Base-by-base conservation (phyloP, 2,329 filamentous ascomycete species). In the Aspergillus aculeatus region DNA sequence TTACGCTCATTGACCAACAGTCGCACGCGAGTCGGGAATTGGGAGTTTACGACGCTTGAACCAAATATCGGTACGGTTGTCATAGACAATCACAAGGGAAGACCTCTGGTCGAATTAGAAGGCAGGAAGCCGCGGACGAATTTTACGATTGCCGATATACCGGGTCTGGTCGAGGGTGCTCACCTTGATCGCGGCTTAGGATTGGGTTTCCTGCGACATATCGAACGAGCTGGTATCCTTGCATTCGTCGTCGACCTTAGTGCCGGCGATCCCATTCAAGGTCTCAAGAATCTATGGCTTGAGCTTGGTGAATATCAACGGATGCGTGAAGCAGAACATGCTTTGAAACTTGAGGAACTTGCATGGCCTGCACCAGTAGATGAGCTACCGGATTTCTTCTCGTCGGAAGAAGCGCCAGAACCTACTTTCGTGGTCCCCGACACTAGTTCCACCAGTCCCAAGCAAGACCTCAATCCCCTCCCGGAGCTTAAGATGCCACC, bases 51-150 rank as follows among this genome's bases (percentile, higher is more conserved):
- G 3, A 99, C 95, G 0, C 82, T 99, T 9, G 89, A 93, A 67
- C 95, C 95, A 2, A 97, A 96, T 67, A 96, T 99, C 57, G 95
- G 95, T 54, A 99, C 95, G 0, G 92, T 99, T 6, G 89, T 98
- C 14, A 84, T 99, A 11, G 95, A 99, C 75, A 86, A 93, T 72
- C 86, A 95, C 78, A 88, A 87, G 59, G 92, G 93, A 2, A 86
- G 91, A 0, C 91, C 92, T 1, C 63, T 77, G 5, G 72, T 86
- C 38, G 75, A 81, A 50, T 78, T 78, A 64, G 68, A 80, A 71
- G 68, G 80, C 74, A 73, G 81, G 74, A 77, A 83, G 77, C 72
- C 84, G 0, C 84, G 92, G 35, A 92, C 89, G 1, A 87, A 90
- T 59, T 96, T 98, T 76, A 96, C 91, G 9, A 89, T 99, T 61